Conservation (phyloP, 2,329 filamentous ascomycete genomes). For the Helotiales sp. region DNA sequence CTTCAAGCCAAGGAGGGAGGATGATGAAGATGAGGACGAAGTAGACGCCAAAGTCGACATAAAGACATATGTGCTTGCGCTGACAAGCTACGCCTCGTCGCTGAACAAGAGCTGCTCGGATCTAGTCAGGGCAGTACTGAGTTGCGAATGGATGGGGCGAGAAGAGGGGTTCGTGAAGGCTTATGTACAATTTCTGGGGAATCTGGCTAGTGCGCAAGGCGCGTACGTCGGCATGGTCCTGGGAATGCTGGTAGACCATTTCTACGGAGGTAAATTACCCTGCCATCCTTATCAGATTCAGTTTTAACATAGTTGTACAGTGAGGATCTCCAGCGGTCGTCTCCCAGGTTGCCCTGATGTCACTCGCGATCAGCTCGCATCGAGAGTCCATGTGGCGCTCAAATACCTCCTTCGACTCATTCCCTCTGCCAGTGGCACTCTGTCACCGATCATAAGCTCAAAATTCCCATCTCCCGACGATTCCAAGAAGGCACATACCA, state of each 20-base stretch:
- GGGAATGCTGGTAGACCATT: constrained; percentile 77
- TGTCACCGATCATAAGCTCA: constrained; percentile 64
- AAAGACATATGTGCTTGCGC: constrained; percentile 60
- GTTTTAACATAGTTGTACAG: constrained; percentile 38
- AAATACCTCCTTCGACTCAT: constrained; percentile 77
- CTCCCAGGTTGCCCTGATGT: constrained; percentile 54
- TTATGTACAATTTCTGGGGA: constrained; percentile 67
- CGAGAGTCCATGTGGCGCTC: constrained; percentile 74
- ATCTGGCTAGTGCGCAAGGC: constrained; percentile 79
- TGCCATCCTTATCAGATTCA: constrained; percentile 26
- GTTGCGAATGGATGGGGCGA: constrained; percentile 64
- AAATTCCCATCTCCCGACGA: constrained; percentile 80
- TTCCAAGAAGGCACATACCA: constrained; percentile 74
- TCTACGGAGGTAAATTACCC: constrained; percentile 52
- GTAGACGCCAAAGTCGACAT: constrained; percentile 40
- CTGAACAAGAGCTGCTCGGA: constrained; percentile 59
- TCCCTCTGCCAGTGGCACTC: constrained; percentile 71
- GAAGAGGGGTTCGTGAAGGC: constrained; percentile 65
- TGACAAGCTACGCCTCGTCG: constrained; percentile 60
- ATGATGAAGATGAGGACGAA: constrained; percentile 23
- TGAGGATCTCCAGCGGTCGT: constrained; percentile 39
- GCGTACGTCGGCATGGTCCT: constrained; percentile 74
- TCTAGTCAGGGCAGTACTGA: constrained; percentile 58
- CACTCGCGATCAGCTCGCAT: constrained; percentile 62
- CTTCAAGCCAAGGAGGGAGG: constrained; percentile 38